These are phyloP conservation scores for Fomitopsis palustris DNA, from an alignment of 1,284 basidiomycete genomes.

Conservation along the genomic window DNA sequence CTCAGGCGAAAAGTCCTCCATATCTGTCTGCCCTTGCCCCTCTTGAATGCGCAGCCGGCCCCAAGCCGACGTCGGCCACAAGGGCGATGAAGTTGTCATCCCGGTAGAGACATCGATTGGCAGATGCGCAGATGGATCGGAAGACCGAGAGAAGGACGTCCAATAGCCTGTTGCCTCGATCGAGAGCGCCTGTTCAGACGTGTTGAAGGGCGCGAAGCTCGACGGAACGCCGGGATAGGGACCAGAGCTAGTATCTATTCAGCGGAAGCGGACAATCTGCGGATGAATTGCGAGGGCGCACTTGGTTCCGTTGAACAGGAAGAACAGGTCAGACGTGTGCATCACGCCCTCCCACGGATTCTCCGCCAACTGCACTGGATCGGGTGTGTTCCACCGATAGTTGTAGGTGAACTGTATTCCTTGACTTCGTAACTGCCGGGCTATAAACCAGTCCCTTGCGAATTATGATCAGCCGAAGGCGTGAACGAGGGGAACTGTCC, in stretches of 20 bases:
- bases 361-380: constrained; percentile 4
- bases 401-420: not conserved
- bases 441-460: constrained; percentile 3
- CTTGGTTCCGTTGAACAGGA: constrained; percentile 6
- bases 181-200: constrained; percentile 2
- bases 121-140: not conserved
- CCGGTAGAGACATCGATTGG: not conserved
- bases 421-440: not conserved
- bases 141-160: constrained; percentile 3
- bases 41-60: not conserved
- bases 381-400: constrained; percentile 6
- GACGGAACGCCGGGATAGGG: not conserved
- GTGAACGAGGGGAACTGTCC: not conserved
- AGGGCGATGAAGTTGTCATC: not conserved
- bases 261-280: not conserved
- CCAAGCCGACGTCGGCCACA: not conserved
- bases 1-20: not conserved
- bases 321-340: constrained; percentile 6
- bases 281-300: not conserved
- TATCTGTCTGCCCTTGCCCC: not conserved
- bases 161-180: constrained; percentile 5
- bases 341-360: constrained; percentile 7
- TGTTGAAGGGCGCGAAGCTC: constrained; percentile 3
- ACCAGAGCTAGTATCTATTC: not conserved
- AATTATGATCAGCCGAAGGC: not conserved